A percentile compares a stretch with the other conserved stretches of the same genome.
phyloP scores from a whole-genome alignment of 176 grass and related monocot species.

The Eleusine indica region DNA sequence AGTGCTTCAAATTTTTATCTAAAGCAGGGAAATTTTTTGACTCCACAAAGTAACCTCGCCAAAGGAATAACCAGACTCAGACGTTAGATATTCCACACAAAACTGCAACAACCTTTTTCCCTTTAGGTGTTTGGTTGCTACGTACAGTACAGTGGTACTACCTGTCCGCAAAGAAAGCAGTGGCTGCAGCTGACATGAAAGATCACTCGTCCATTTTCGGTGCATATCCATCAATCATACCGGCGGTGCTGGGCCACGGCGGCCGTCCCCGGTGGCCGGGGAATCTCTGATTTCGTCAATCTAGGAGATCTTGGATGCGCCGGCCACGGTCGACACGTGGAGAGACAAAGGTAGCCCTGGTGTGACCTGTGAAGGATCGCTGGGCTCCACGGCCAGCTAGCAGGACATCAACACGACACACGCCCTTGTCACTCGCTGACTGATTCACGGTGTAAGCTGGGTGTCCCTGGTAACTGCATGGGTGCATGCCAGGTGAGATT shows the following conservation, averaged over 20 bases:
- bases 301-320: constrained; percentile 33
- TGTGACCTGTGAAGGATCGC: constrained; percentile 1
- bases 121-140: neutral
- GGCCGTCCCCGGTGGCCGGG: neutral
- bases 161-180: neutral
- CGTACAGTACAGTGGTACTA: neutral
- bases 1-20: no score
- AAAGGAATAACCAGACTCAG: neutral
- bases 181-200: neutral
- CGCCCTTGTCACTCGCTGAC: neutral
- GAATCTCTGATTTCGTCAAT: constrained; percentile 5
- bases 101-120: neutral
- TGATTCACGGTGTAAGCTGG: constrained; percentile 12
- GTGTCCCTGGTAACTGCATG: constrained; percentile 7
- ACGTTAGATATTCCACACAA: neutral
- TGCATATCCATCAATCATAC: constrained; percentile 26
- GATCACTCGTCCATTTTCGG: neutral
- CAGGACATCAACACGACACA: neutral
- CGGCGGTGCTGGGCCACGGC: constrained; percentile 12
- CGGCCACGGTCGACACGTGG: neutral
- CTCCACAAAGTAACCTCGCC: no score
- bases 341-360: neutral
- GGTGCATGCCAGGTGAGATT: neutral
- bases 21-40: no score
- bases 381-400: neutral